Base-by-base conservation (phyloP, 2,329 filamentous ascomycete genomes). In the Xylaria sp. region DNA sequence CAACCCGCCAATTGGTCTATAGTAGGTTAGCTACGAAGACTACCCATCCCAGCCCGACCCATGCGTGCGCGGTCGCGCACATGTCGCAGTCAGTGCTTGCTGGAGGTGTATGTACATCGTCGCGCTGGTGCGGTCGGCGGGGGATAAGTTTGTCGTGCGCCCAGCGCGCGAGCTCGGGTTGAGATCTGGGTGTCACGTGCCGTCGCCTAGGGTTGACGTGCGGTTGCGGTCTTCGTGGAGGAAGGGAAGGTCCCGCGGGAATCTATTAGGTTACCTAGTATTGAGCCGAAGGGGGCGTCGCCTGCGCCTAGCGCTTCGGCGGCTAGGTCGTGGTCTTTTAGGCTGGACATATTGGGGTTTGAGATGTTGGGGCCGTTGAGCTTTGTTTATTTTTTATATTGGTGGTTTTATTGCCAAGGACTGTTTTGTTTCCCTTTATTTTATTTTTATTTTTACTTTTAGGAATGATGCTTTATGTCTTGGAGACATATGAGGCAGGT, bases 271-370 rank as follows among this genome's bases (percentile, higher is more conserved):
- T 46, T 33, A 9, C 63, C 63, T 2, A 67, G 64, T 2, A 71
- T 62, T 9, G 68, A 70, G 4, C 69, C 68, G 52, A 71, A 71
- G 19, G 69, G 69, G 9, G 63, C 67, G 46, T 71, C 69, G 15
- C 69, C 73, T 2, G 73, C 61, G 0, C 67, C 68, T 1, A 68
- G 66, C 3, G 70, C 67, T 33, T 76, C 70, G 1, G 67, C 66
- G 0, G 76, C 75, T 0, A 77, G 60, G 3, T 69, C 74, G 42
- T 76, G 70, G 46, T 43, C 9, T 12, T 63, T 61, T 31, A 62
- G 42, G 8, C 31, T 3, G 11, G 35, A 37, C 35, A 37, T 37
- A n/a, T n/a, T n/a, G n/a, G n/a, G n/a, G n/a, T n/a, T n/a, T n/a
- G n/a, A n/a, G n/a, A n/a, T n/a, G n/a, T n/a, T n/a, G n/a, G n/a